Evolutionary conservation across 331 rosid genomes (phyloP).

Genomic region (Saraca asoca): DNA sequence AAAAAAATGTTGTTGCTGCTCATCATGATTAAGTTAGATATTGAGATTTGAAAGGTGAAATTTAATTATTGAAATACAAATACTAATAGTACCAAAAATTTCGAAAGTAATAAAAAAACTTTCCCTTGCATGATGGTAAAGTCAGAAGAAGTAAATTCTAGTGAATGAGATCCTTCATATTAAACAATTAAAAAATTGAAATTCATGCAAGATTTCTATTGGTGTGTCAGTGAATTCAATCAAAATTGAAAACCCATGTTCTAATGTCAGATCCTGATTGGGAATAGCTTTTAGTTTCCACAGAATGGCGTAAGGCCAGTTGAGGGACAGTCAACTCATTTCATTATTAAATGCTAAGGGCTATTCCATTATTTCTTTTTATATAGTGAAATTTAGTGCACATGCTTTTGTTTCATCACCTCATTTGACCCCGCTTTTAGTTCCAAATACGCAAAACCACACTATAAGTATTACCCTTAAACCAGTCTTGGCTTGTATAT

Average conservation of each 20-base stretch:
- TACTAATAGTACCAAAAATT: no score
- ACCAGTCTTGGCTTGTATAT: constrained; percentile 16
- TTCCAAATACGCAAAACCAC: constrained; percentile 12
- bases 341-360: background rate
- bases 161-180: background rate
- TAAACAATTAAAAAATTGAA: background rate
- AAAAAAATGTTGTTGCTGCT: constrained; percentile 15
- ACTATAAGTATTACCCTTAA: constrained; percentile 43
- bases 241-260: background rate
- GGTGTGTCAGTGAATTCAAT: constrained; percentile 13
- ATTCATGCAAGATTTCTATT: constrained; percentile 27
- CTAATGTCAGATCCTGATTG: constrained; percentile 25
- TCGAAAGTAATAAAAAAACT: no score
- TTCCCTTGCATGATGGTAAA: no score
- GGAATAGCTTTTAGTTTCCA: constrained; percentile 31
- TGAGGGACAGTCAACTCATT: constrained; percentile 33
- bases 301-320: constrained; percentile 54
- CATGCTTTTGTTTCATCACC: constrained; percentile 54
- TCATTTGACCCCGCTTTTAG: constrained; percentile 10
- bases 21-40: no score
- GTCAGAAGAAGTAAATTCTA: no score
- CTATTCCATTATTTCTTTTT: constrained; percentile 40
- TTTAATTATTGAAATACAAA: no score
- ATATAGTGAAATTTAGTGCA: constrained; percentile 39
- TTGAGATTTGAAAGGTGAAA: no score